Conservation (phyloP, 139 green algal species). For the Micromonas commoda region DNA sequence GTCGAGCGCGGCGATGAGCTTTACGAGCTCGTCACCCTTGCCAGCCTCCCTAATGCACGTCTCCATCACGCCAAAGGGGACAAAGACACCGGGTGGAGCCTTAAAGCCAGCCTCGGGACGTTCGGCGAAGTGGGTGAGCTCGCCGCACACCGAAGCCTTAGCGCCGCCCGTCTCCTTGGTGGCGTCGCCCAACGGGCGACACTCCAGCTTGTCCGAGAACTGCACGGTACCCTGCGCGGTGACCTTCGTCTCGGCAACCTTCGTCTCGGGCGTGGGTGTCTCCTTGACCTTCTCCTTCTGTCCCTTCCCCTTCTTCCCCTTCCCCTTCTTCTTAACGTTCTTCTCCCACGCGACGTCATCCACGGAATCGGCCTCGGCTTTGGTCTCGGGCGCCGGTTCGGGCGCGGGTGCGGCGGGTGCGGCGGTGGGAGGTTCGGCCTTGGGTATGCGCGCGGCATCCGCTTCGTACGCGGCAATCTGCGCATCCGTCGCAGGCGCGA, state of each 20-base stretch:
- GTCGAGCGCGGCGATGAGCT: neutral
- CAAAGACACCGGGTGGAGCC: slow-evolving; percentile 50
- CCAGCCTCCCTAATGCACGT: neutral
- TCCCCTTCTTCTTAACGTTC: too few species aligned
- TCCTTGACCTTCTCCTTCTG: too few species aligned
- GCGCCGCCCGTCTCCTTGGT: neutral
- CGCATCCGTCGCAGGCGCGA: neutral
- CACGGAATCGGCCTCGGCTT: too few species aligned
- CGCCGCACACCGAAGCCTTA: slow-evolving; percentile 1
- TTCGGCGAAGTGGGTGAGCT: neutral
- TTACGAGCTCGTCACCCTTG: neutral
- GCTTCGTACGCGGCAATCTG: too few species aligned
- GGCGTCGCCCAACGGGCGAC: neutral
- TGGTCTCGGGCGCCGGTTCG: too few species aligned
- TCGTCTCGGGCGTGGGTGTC: too few species aligned
- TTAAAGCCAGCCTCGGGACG: slow-evolving; percentile 40
- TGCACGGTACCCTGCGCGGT: too few species aligned
- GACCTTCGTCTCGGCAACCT: too few species aligned
- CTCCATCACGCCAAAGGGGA: slow-evolving; percentile 93
- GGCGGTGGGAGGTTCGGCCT: too few species aligned
- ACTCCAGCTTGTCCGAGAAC: neutral
- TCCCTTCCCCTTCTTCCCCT: neutral
- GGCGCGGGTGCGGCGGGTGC: too few species aligned
- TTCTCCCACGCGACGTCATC: too few species aligned
- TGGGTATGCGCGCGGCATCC: too few species aligned